Conservation (phyloP, 176 grass and related monocot genomes). For the Leersia perrieri region DNA sequence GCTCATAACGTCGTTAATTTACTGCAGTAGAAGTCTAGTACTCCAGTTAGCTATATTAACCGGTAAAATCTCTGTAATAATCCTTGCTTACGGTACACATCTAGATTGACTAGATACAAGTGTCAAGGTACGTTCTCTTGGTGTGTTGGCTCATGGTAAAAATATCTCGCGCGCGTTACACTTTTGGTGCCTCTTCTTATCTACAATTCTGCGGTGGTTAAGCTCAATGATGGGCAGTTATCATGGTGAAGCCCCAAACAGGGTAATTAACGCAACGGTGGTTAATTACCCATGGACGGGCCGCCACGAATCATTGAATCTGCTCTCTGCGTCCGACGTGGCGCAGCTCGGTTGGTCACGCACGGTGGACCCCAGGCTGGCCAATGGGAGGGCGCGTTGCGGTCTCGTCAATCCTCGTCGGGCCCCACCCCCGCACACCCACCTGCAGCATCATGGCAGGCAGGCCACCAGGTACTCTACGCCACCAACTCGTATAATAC, state of each 20-base stretch:
- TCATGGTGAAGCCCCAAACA: conserved; percentile 15
- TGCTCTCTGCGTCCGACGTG: neutral
- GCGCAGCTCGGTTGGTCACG: conserved; percentile 4
- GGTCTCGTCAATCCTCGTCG: conserved; percentile 33
- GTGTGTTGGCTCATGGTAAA: no score
- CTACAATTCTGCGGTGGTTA: conserved; percentile 16
- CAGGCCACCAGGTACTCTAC: conserved; percentile 5
- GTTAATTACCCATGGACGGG: conserved; percentile 24
- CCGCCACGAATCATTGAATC: conserved; percentile 26
- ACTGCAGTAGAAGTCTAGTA: neutral
- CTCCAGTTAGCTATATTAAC: neutral
- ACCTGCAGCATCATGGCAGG: conserved; percentile 35
- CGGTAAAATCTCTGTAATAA: no score
- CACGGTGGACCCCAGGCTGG: neutral
- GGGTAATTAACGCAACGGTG: neutral
- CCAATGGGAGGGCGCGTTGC: conserved; percentile 40
- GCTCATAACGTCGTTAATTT: neutral
- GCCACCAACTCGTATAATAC: conserved; percentile 9
- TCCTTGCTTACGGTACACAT: no score
- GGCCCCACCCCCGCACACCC: conserved; percentile 28
- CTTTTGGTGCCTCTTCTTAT: neutral
- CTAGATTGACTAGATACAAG: neutral
- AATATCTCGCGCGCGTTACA: neutral
- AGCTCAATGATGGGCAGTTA: neutral
- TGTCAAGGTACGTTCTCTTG: no score